A percentile compares a stretch with the other conserved stretches of the same genome.
These are phyloP conservation scores for Globisporangium camurandrum DNA, from an alignment of 352 stramenopile genomes.

Conservation along the genomic window DNA sequence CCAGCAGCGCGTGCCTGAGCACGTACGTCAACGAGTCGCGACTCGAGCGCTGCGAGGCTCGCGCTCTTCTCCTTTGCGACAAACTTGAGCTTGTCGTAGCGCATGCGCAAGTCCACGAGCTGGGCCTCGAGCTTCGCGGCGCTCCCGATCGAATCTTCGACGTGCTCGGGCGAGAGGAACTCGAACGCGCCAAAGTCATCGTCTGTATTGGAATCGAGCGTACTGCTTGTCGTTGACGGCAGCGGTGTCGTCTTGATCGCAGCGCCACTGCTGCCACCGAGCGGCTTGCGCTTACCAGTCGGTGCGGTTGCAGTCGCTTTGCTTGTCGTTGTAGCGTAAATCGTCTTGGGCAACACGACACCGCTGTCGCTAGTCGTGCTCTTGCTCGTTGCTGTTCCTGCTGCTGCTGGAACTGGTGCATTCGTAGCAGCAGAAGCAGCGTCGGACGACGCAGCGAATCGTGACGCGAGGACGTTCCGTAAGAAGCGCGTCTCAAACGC, in stretches of 20 bases:
- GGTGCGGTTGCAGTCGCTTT: background rate
- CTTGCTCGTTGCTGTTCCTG: background rate
- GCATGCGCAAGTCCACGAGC: conserved; percentile 58
- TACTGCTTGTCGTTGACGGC: conserved; percentile 9
- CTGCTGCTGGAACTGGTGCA: background rate
- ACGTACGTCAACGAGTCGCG: conserved; percentile 44
- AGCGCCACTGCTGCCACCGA: background rate
- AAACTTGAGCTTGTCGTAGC: conserved; percentile 76
- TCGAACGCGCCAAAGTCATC: conserved; percentile 49
- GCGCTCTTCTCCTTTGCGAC: conserved; percentile 42
- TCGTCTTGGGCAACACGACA: background rate
- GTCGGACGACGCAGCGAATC: conserved; percentile 3
- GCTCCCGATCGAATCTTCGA: conserved; percentile 39
- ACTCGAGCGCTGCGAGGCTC: conserved; percentile 41
- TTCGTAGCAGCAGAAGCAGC: too few relatives aligned
- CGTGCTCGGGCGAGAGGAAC: conserved; percentile 51
- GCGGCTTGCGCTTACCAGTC: background rate
- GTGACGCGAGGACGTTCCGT: conserved; percentile 18
- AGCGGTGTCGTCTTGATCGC: conserved; percentile 1
- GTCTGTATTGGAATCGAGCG: conserved; percentile 12
- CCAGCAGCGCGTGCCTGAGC: conserved; percentile 31
- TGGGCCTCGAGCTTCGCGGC: conserved; percentile 55
- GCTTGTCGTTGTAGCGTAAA: conserved; percentile 1
- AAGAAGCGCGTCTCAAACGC: conserved; percentile 71
- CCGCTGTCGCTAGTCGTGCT: background rate